Evolutionary conservation across 1,139 yeast genomes (phyloP).

Genomic region (Blastobotrys elegans): DNA sequence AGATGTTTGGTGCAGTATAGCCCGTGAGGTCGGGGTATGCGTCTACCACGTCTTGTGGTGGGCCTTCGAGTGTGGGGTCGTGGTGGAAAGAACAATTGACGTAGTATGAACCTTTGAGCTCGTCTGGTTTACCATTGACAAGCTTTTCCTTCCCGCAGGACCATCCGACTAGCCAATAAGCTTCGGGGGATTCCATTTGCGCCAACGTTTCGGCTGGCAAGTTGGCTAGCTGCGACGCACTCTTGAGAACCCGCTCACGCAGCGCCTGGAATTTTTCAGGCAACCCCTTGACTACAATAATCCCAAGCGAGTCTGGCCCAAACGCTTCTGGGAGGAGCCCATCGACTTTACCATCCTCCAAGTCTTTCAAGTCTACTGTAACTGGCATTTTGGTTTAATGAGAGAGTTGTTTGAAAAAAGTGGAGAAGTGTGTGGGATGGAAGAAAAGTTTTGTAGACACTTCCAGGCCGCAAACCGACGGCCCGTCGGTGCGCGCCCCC

Average conservation of each 20-base stretch:
- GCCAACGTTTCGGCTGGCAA: constrained; percentile 38
- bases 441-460: not conserved
- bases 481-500: too few relatives aligned
- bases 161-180: constrained; percentile 58
- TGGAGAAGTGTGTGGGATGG: not conserved
- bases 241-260: constrained; percentile 42
- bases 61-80: constrained; percentile 42
- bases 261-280: constrained; percentile 40
- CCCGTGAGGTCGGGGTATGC: constrained; percentile 34
- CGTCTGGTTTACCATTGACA: constrained; percentile 41
- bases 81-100: constrained; percentile 55
- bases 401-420: not conserved
- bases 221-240: constrained; percentile 45
- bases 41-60: constrained; percentile 2
- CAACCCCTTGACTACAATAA: constrained; percentile 45
- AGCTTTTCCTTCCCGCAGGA: constrained; percentile 57
- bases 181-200: constrained; percentile 45
- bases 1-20: constrained; percentile 49
- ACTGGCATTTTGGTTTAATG: constrained; percentile 17
- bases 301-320: constrained; percentile 55
- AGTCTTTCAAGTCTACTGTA: constrained; percentile 36
- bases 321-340: constrained; percentile 43
- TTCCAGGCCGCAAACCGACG: not conserved
- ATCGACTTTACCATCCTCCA: constrained; percentile 37
- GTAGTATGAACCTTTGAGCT: constrained; percentile 55